Percentiles rank a stretch among this genome's conserved stretches.
These are phyloP conservation scores for Chlorociboria aeruginascens DNA, from an alignment of 495 filamentous ascomycete genomes.

Conservation along the genomic window DNA sequence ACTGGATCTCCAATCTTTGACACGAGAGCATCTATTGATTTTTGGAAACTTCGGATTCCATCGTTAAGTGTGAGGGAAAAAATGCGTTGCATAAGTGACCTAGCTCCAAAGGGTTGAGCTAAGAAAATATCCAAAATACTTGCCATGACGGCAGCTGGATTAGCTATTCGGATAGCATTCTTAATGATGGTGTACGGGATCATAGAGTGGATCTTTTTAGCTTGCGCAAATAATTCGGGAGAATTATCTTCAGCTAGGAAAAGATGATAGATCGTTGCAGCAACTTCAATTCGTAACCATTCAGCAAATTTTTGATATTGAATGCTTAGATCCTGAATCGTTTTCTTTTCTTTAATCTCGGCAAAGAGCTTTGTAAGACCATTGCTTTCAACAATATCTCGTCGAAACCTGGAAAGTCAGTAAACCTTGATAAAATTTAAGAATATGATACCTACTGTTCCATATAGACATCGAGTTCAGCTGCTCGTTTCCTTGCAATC, in stretches of 20 bases:
- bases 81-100: slow-evolving; percentile 83
- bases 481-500: slow-evolving; percentile 78
- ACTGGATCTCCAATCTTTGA: slow-evolving; percentile 65
- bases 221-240: slow-evolving; percentile 87
- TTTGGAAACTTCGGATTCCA: slow-evolving; percentile 74
- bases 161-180: slow-evolving; percentile 91
- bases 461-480: slow-evolving; percentile 95
- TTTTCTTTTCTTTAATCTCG: slow-evolving; percentile 80
- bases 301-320: slow-evolving; percentile 98
- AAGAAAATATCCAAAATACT: slow-evolving; percentile 88
- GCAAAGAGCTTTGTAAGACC: slow-evolving; percentile 87
- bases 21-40: slow-evolving; percentile 64
- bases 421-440: neutral
- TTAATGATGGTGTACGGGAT: slow-evolving; percentile 89
- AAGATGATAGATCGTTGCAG: slow-evolving; percentile 91
- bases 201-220: slow-evolving; percentile 83
- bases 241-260: slow-evolving; percentile 98
- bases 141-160: slow-evolving; percentile 91
- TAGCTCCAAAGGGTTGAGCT: slow-evolving; percentile 83
- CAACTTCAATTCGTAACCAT: slow-evolving; percentile 95
- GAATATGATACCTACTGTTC: slow-evolving; percentile 55
- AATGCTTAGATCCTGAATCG: slow-evolving; percentile 73
- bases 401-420: slow-evolving; percentile 32
- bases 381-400: slow-evolving; percentile 50
- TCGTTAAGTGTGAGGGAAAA: slow-evolving; percentile 86